These are phyloP conservation scores for Periconia sp. DNA, from an alignment of 2,329 filamentous ascomycete species.

Conservation along the genomic window DNA sequence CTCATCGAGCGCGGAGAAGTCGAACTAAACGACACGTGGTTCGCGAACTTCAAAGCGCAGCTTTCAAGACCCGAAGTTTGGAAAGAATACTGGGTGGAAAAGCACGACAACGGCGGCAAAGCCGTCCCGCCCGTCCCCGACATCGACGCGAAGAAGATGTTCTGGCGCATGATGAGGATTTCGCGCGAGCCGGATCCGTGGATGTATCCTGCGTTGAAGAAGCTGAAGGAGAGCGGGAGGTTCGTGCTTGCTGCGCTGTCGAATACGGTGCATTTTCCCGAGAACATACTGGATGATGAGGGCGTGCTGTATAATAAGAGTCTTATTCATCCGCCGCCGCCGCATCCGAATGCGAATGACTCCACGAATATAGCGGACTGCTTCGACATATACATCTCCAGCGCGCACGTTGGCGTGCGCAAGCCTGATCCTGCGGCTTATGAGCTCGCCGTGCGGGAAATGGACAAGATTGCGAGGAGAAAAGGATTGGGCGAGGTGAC, in stretches of 20 bases:
- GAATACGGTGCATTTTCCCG: slow-evolving; percentile 88
- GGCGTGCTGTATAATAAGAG: slow-evolving; percentile 48
- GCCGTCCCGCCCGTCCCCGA: slow-evolving; percentile 65
- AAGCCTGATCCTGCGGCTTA: slow-evolving; percentile 90
- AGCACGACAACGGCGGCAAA: slow-evolving; percentile 29
- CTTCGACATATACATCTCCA: slow-evolving; percentile 89
- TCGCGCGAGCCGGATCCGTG: slow-evolving; percentile 76
- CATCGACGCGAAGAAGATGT: slow-evolving; percentile 79
- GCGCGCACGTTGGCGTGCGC: slow-evolving; percentile 82
- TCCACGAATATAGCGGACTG: slow-evolving; percentile 62
- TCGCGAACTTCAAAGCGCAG: slow-evolving; percentile 75
- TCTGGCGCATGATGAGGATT: slow-evolving; percentile 89
- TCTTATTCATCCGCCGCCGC: slow-evolving; percentile 27
- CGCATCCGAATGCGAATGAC: slow-evolving; percentile 33
- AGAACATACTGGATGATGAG: slow-evolving; percentile 70
- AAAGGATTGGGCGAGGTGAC: slow-evolving; percentile 61
- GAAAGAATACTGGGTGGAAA: slow-evolving; percentile 61
- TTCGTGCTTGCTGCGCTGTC: slow-evolving; percentile 75
- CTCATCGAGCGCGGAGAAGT: slow-evolving; percentile 85
- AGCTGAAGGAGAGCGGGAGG: slow-evolving; percentile 59
- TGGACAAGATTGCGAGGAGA: slow-evolving; percentile 67
- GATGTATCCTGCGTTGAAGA: slow-evolving; percentile 83
- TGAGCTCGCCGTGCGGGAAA: slow-evolving; percentile 68
- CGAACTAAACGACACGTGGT: slow-evolving; percentile 75
- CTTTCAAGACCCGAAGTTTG: slow-evolving; percentile 72